Evolutionary conservation across 78 protist species (phyloP).

Genomic region (Bodo saltans): DNA sequence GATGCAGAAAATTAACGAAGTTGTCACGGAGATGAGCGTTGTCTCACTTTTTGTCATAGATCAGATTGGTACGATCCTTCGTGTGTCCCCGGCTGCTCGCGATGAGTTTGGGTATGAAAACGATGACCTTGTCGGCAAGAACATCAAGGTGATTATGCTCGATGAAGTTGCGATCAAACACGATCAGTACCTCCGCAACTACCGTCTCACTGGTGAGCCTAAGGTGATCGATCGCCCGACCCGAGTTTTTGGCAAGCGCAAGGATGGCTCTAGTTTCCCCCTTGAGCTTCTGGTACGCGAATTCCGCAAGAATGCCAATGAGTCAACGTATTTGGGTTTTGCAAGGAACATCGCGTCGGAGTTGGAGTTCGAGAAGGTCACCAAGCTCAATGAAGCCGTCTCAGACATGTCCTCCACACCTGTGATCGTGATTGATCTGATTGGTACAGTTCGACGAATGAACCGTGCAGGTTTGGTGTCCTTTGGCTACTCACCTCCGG

Average conservation of each 20-base stretch:
- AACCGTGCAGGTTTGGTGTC: background rate
- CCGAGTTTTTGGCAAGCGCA: constrained; percentile 2
- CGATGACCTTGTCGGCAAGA: constrained; percentile 27
- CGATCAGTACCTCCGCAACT: background rate
- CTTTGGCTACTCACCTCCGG: background rate
- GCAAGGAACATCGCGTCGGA: background rate
- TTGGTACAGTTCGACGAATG: background rate
- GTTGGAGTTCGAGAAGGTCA: constrained; percentile 12
- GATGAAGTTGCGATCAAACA: background rate
- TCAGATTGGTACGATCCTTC: background rate
- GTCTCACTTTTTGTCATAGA: background rate
- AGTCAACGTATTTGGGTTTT: background rate
- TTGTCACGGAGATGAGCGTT: constrained; percentile 15
- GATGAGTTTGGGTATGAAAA: constrained; percentile 30
- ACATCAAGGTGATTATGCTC: constrained; percentile 39
- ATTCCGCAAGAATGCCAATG: background rate
- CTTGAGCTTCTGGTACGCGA: constrained; percentile 9
- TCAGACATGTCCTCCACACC: background rate
- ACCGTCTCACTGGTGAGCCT: background rate
- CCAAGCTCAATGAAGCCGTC: constrained; percentile 16
- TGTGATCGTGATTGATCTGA: background rate
- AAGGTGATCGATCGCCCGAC: background rate
- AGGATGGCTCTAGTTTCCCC: constrained; percentile 27
- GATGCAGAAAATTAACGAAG: background rate
- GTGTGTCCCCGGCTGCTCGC: background rate